phyloP scores from a whole-genome alignment of 139 green algal species.

The Raphidocelis subcapitata region DNA sequence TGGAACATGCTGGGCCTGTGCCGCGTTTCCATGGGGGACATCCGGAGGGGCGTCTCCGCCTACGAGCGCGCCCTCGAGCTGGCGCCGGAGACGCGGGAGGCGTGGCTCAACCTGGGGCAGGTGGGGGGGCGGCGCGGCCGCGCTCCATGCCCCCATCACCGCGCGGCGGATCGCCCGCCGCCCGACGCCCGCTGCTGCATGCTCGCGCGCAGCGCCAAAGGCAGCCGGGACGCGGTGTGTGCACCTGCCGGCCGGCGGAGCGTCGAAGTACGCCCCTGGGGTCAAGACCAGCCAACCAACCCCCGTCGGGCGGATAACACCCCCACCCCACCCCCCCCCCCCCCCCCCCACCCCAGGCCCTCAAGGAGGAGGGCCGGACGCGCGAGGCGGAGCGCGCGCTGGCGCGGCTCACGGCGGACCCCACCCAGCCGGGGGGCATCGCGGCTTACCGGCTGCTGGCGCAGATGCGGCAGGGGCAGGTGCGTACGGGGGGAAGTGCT shows the following conservation, averaged over 20 bases:
- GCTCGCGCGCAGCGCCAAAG: no score
- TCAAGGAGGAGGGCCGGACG: conserved; percentile 56
- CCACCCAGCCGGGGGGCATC: neutral
- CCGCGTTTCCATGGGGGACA: conserved; percentile 63
- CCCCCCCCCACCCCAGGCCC: no score
- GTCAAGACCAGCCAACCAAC: no score
- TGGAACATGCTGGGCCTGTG: conserved; percentile 73
- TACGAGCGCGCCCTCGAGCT: conserved; percentile 66
- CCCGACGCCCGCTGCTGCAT: no score
- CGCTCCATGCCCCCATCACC: neutral
- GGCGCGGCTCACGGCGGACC: neutral
- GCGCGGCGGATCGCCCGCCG: neutral
- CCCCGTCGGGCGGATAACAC: no score
- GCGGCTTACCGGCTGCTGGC: conserved; percentile 44
- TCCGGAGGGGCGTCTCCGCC: conserved; percentile 58
- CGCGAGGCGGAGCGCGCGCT: conserved; percentile 66
- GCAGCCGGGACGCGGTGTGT: no score
- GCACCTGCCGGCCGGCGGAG: no score
- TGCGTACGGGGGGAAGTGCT: no score
- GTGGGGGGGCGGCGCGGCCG: no score
- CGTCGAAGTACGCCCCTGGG: no score
- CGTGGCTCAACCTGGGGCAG: conserved; percentile 77
- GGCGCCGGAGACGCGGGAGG: conserved; percentile 58
- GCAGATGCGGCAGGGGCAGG: conserved; percentile 73
- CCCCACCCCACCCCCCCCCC: no score